Evolutionary conservation across 306 rosid species (phyloP).

Genomic region (Medicago ruthenica): DNA sequence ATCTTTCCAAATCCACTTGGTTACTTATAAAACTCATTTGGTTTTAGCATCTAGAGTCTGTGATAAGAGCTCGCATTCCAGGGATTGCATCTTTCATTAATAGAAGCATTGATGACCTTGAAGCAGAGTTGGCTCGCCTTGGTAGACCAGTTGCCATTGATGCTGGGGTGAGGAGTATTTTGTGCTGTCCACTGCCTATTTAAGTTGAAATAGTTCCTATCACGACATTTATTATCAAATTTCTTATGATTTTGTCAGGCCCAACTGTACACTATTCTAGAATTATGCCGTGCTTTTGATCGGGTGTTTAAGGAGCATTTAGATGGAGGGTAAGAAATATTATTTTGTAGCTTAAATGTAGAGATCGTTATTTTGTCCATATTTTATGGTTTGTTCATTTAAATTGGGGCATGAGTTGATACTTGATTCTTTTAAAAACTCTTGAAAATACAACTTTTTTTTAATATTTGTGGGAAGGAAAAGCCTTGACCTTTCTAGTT

Average conservation of each 20-base stretch:
- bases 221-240: constrained; percentile 20
- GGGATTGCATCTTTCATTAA: constrained; percentile 77
- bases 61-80: constrained; percentile 83
- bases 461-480: constrained; percentile 17
- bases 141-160: constrained; percentile 91
- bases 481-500: constrained; percentile 23
- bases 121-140: constrained; percentile 79
- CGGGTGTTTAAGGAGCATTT: constrained; percentile 90
- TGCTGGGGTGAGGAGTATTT: constrained; percentile 80
- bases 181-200: not conserved
- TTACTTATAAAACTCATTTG: constrained; percentile 42
- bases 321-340: constrained; percentile 83
- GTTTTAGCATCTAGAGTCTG: constrained; percentile 85
- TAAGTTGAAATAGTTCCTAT: constrained; percentile 20
- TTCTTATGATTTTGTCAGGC: constrained; percentile 60
- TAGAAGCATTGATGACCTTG: constrained; percentile 88
- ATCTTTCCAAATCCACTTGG: not conserved
- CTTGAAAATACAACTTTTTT: not conserved
- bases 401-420: constrained; percentile 1
- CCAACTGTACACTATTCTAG: constrained; percentile 82
- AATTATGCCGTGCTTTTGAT: constrained; percentile 88
- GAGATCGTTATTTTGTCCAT: not conserved
- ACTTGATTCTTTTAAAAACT: not conserved
- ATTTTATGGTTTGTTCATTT: not conserved
- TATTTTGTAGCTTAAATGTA: not conserved